Evolutionary conservation across 345 rosid genomes (phyloP).

Genomic region (Zanthoxylum bungeanum): DNA sequence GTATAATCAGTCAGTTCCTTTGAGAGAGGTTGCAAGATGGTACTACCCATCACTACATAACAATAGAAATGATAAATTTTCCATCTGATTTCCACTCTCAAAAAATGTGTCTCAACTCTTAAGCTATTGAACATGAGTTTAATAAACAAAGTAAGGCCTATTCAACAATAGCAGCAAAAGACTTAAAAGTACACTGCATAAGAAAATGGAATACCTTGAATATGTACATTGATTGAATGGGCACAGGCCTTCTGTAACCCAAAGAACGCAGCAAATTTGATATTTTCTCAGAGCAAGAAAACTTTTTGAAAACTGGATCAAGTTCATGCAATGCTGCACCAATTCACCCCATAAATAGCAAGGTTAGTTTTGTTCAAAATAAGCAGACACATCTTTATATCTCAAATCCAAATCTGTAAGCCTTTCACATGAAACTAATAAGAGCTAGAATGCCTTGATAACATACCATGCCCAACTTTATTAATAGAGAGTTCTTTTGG

Average conservation of each 20-base stretch:
- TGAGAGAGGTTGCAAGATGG: background rate
- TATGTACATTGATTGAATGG: conserved; percentile 94
- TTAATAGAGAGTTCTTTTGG: conserved; percentile 82
- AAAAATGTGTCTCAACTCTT: background rate
- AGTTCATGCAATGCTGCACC: conserved; percentile 80
- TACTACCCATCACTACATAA: background rate
- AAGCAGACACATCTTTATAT: background rate
- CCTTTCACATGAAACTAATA: background rate
- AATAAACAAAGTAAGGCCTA: background rate
- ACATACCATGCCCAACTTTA: conserved; percentile 95
- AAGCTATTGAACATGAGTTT: background rate
- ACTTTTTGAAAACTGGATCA: conserved; percentile 65
- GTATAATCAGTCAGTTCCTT: background rate
- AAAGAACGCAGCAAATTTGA: conserved; percentile 61
- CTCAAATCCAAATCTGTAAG: background rate
- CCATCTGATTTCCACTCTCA: background rate
- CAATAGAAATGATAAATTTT: background rate
- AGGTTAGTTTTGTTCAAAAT: conserved; percentile 1
- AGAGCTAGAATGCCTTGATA: background rate
- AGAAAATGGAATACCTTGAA: conserved; percentile 59
- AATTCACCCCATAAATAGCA: conserved; percentile 9
- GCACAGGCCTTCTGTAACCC: conserved; percentile 69
- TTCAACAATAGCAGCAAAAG: background rate
- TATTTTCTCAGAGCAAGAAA: conserved; percentile 61
- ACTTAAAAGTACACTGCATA: background rate